These are phyloP conservation scores for Ephemerocybe angulata DNA, from an alignment of 768 basidiomycete species.

Conservation along the genomic window DNA sequence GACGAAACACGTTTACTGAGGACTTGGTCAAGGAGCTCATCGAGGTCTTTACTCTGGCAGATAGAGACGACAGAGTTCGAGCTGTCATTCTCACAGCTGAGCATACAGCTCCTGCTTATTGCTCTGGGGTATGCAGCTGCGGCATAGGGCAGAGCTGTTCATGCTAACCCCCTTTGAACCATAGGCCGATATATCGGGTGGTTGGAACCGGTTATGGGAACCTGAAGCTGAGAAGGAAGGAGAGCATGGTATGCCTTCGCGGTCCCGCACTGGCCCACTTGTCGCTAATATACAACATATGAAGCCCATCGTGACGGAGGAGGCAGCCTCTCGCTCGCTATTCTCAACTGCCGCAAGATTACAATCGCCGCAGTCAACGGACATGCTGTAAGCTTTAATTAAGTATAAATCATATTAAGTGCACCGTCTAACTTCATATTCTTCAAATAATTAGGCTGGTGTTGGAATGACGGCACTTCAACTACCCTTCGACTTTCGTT, in stretches of 20 bases:
- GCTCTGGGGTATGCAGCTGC: conserved; percentile 45
- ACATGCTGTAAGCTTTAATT: conserved; percentile 42
- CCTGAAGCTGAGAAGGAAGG: conserved; percentile 44
- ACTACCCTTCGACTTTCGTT: conserved; percentile 50
- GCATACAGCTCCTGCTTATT: conserved; percentile 47
- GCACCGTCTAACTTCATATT: too few relatives aligned
- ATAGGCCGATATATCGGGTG: conserved; percentile 48
- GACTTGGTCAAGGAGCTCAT: conserved; percentile 36
- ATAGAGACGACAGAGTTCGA: conserved; percentile 51
- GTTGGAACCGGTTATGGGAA: conserved; percentile 42
- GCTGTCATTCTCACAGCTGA: conserved; percentile 52
- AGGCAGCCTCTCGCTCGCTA: conserved; percentile 42
- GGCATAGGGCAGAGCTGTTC: background rate
- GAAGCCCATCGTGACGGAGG: conserved; percentile 49
- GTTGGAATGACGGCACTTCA: conserved; percentile 49
- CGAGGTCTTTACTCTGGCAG: conserved; percentile 41
- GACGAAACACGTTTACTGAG: conserved; percentile 42
- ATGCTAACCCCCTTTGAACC: background rate
- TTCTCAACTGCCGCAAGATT: conserved; percentile 53
- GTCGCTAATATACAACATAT: background rate
- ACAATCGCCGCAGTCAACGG: conserved; percentile 52
- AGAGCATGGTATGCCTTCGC: conserved; percentile 35
- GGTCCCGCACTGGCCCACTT: background rate
- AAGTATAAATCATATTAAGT: too few relatives aligned
- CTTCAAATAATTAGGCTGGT: conserved; percentile 43